Conservation (phyloP, 2,329 filamentous ascomycete genomes). For the Penicillium sp. region DNA sequence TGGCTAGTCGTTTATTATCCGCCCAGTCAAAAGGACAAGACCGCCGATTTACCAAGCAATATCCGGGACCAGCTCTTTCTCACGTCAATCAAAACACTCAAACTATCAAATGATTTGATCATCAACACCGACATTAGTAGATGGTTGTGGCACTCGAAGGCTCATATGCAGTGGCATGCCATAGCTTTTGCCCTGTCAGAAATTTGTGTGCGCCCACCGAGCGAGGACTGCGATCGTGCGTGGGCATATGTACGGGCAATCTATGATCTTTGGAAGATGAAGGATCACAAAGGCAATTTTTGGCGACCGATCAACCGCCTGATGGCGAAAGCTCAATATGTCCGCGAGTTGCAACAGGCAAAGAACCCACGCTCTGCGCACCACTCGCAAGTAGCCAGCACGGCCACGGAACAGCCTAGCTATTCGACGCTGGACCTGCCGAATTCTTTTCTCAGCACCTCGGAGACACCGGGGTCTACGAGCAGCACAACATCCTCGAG, state of each 20-base stretch:
- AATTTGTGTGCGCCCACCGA: conserved; percentile 56
- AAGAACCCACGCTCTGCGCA: too few species aligned
- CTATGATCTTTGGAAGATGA: conserved; percentile 20
- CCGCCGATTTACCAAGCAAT: not conserved
- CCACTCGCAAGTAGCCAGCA: too few species aligned
- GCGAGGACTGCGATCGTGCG: conserved; percentile 54
- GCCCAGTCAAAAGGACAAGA: not conserved
- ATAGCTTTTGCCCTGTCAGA: conserved; percentile 60
- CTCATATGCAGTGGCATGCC: conserved; percentile 62
- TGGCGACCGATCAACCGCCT: conserved; percentile 9
- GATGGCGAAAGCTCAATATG: conserved; percentile 8
- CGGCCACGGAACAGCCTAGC: too few species aligned
- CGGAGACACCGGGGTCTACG: too few species aligned
- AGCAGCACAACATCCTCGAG: too few species aligned
- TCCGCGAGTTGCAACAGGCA: conserved; percentile 6
- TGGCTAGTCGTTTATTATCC: conserved; percentile 21
- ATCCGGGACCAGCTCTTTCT: conserved; percentile 53
- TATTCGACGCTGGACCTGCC: too few species aligned
- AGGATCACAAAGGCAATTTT: conserved; percentile 5
- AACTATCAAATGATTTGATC: conserved; percentile 63
- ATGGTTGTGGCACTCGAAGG: conserved; percentile 62
- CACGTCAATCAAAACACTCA: conserved; percentile 67
- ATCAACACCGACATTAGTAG: conserved; percentile 56
- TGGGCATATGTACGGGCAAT: conserved; percentile 54
- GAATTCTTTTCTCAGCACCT: too few species aligned